A percentile compares a stretch with the other conserved stretches of the same genome.
These are phyloP conservation scores for Stephanodiscus triporus DNA, from an alignment of 108 stramenopile species.

Conservation along the genomic window DNA sequence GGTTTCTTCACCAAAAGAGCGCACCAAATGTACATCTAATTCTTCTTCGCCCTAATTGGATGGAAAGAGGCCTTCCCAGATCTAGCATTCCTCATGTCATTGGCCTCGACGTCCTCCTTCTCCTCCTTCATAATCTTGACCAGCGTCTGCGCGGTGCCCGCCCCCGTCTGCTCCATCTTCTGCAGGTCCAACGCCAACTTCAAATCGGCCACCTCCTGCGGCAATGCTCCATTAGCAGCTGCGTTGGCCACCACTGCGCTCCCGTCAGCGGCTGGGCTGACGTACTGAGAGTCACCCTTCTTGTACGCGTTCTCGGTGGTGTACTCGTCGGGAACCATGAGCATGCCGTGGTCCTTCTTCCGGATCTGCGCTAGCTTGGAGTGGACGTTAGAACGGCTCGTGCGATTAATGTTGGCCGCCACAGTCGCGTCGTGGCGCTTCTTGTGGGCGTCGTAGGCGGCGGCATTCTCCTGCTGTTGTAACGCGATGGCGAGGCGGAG, in stretches of 20 bases:
- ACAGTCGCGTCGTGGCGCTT: constrained; percentile 76
- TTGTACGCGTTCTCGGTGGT: constrained; percentile 86
- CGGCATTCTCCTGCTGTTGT: constrained; percentile 91
- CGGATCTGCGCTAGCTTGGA: constrained; percentile 77
- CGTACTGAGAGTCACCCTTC: constrained; percentile 50
- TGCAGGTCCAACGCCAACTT: constrained; percentile 82
- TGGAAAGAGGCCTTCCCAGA: constrained; percentile 51
- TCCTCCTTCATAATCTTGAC: constrained; percentile 81
- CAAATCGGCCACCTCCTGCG: constrained; percentile 79
- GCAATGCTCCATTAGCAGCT: constrained; percentile 53
- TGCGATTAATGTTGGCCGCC: constrained; percentile 73
- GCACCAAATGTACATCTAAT: constrained; percentile 4
- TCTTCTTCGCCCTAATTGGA: constrained; percentile 52
- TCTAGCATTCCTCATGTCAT: constrained; percentile 51
- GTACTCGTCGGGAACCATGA: constrained; percentile 85
- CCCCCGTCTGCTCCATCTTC: constrained; percentile 89
- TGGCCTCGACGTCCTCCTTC: constrained; percentile 50
- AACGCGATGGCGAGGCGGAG: constrained; percentile 88
- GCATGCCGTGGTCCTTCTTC: constrained; percentile 87
- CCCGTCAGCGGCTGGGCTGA: constrained; percentile 34
- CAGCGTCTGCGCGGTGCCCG: constrained; percentile 80
- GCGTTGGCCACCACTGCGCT: constrained; percentile 44
- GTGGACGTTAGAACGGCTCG: constrained; percentile 74
- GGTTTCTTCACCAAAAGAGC: not conserved
- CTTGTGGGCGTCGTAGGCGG: constrained; percentile 79